Percentiles rank a stretch among this genome's conserved stretches.
phyloP scores from a whole-genome alignment of 139 green algal species.

The Tetradesmus obliquus region DNA sequence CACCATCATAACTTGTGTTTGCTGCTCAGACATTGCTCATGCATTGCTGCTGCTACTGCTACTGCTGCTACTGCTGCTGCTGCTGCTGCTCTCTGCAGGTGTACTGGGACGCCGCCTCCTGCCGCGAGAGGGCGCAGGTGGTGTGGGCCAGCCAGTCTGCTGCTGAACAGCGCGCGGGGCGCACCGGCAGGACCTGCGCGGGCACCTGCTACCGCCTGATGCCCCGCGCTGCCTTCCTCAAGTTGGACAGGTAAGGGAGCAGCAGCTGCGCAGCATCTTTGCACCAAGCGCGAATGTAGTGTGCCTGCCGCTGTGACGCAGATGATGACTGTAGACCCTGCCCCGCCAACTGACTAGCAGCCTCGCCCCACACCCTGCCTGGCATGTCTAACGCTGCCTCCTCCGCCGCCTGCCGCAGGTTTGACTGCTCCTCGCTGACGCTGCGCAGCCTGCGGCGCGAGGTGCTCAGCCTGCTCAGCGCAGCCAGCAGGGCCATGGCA shows the following conservation, averaged over 20 bases:
- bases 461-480: constrained; percentile 25
- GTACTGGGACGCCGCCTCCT: constrained; percentile 21
- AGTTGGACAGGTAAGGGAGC: constrained; percentile 4
- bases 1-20: neutral
- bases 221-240: neutral
- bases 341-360: too few relatives aligned
- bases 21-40: neutral
- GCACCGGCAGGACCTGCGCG: constrained; percentile 18
- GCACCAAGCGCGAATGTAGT: too few relatives aligned
- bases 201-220: constrained; percentile 22
- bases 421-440: constrained; percentile 19
- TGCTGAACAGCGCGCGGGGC: constrained; percentile 16
- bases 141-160: constrained; percentile 41
- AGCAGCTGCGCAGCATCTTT: too few relatives aligned
- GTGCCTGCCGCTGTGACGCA: too few relatives aligned
- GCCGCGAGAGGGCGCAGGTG: constrained; percentile 8
- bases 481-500: constrained; percentile 20
- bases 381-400: too few relatives aligned
- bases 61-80: neutral
- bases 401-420: neutral
- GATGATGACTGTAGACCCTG: too few relatives aligned
- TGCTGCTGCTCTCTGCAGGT: constrained; percentile 1
- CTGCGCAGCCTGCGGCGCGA: constrained; percentile 31
- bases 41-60: neutral
- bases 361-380: too few relatives aligned